A percentile compares a stretch with the other conserved stretches of the same genome.
Evolutionary conservation across 2,329 filamentous ascomycete species (phyloP).

Genomic region (Paraphoma sp.): DNA sequence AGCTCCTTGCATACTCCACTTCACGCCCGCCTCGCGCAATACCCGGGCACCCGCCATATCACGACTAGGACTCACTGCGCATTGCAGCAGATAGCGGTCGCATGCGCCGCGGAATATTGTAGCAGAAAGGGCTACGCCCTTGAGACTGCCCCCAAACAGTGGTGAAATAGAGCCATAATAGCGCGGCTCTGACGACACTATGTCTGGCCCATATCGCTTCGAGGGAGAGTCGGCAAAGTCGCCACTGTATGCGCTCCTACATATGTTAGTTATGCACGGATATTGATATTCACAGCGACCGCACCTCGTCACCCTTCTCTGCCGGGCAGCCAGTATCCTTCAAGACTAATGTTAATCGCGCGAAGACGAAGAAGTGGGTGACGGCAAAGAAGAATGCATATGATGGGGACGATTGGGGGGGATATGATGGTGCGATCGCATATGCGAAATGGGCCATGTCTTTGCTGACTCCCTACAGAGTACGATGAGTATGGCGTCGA

Average conservation of each 20-base stretch:
- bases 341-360: constrained; percentile 84
- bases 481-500: constrained; percentile 64
- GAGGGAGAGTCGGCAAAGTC: constrained; percentile 43
- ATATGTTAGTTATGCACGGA: neutral
- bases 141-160: constrained; percentile 1
- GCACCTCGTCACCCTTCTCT: constrained; percentile 32
- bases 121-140: constrained; percentile 24
- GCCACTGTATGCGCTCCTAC: constrained; percentile 39
- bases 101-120: constrained; percentile 21
- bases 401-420: constrained; percentile 93
- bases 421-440: constrained; percentile 51
- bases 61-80: neutral
- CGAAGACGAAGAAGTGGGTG: constrained; percentile 94
- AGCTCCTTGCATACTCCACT: neutral
- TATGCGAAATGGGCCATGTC: no score
- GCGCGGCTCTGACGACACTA: constrained; percentile 14
- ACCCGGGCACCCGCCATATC: neutral
- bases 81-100: constrained; percentile 5
- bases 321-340: constrained; percentile 63
- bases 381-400: constrained; percentile 87
- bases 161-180: neutral
- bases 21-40: neutral
- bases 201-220: constrained; percentile 53
- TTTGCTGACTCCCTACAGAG: constrained; percentile 21
- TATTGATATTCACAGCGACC: constrained; percentile 34